phyloP scores from a whole-genome alignment of 2,329 filamentous ascomycete genomes.

The Colletotrichum camelliae region DNA sequence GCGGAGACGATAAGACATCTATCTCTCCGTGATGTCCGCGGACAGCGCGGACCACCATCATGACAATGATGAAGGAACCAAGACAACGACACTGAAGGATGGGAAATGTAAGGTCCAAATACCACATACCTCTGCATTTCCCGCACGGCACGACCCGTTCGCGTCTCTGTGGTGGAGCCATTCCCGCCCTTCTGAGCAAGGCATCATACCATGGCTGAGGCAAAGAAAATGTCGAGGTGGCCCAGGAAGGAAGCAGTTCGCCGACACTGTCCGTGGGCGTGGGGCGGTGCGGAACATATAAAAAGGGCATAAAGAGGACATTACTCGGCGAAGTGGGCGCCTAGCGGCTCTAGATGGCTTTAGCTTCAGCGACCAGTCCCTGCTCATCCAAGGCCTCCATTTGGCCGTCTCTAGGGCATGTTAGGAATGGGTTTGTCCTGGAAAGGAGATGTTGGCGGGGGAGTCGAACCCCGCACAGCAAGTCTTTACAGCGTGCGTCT shows the following conservation, averaged over 20 bases:
- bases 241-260: conserved; percentile 3
- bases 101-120: neutral
- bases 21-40: neutral
- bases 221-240: neutral
- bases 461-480: neutral
- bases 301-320: neutral
- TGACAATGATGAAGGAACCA: fast-evolving
- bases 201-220: neutral
- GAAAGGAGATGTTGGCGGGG: neutral
- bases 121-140: conserved; percentile 1
- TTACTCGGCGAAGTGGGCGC: neutral
- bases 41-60: neutral
- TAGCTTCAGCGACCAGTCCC: neutral
- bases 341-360: neutral
- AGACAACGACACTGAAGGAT: neutral
- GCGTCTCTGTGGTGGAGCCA: conserved; percentile 5
- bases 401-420: neutral
- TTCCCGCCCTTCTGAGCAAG: neutral
- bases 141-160: neutral
- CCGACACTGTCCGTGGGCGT: neutral
- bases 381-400: neutral
- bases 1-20: neutral
- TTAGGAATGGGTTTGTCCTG: neutral
- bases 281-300: neutral
- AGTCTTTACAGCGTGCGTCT: neutral